These are phyloP conservation scores for Teunomyces barrocoloradensis DNA, from an alignment of 805 yeast genomes.

Conservation along the genomic window DNA sequence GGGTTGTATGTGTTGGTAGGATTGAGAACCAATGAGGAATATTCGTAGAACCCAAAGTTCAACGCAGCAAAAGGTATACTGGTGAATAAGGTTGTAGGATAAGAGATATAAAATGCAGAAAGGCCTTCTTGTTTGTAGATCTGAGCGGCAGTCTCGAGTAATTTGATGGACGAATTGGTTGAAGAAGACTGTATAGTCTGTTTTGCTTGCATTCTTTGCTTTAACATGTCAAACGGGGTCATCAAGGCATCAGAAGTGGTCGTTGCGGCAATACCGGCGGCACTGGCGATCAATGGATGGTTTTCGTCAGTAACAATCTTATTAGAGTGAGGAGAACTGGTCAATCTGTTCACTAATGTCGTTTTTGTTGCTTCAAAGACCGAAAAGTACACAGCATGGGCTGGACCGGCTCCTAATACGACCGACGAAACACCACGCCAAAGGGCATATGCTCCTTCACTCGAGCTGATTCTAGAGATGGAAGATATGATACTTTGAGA, in stretches of 20 bases:
- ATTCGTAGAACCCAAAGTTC: constrained; percentile 90
- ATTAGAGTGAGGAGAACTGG: constrained; percentile 31
- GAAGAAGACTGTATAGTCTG: constrained; percentile 5
- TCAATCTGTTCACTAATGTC: constrained; percentile 43
- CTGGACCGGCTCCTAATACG: constrained; percentile 97
- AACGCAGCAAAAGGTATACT: constrained; percentile 94
- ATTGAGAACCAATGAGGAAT: constrained; percentile 71
- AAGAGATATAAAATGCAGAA: constrained; percentile 83
- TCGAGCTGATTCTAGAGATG: constrained; percentile 70
- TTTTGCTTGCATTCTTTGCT: constrained; percentile 82
- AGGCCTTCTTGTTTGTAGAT: constrained; percentile 66
- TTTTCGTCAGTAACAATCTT: constrained; percentile 56
- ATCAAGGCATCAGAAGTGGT: constrained; percentile 91
- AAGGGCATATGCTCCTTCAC: constrained; percentile 83
- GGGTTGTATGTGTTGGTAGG: constrained; percentile 83
- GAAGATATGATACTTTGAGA: constrained; percentile 57
- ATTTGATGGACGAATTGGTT: constrained; percentile 23
- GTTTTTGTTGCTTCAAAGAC: constrained; percentile 84
- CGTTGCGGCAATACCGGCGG: constrained; percentile 90
- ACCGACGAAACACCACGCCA: constrained; percentile 96
- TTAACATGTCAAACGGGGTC: constrained; percentile 96
- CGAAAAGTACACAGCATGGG: constrained; percentile 95
- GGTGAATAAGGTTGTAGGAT: constrained; percentile 90
- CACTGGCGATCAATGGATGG: constrained; percentile 79
- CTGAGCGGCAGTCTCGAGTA: constrained; percentile 38